phyloP scores from a whole-genome alignment of 164 flowering plant species.

The Berberis vulgaris region DNA sequence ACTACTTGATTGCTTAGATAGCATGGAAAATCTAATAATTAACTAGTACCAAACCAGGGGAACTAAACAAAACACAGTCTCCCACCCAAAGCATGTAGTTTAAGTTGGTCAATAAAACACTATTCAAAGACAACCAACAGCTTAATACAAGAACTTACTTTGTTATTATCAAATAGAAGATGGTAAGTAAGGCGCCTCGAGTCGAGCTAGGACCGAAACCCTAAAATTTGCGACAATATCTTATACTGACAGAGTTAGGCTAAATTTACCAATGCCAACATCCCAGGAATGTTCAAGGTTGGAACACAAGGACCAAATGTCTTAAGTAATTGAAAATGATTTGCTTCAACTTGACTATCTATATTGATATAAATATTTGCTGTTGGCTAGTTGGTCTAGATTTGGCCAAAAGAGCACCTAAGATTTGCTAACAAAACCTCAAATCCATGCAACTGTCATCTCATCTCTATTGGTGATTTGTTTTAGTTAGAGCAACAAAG shows the following conservation, averaged over 20 bases:
- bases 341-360: constrained; percentile 1
- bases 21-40: constrained; percentile 22
- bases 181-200: neutral
- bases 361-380: constrained; percentile 16
- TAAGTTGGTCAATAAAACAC: constrained; percentile 26
- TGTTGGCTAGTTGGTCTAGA: constrained; percentile 19
- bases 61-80: constrained; percentile 37
- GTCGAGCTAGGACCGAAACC: neutral
- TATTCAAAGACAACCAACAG: constrained; percentile 11
- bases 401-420: constrained; percentile 26
- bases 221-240: neutral
- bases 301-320: neutral
- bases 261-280: neutral
- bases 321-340: neutral
- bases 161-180: constrained; percentile 10
- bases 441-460: constrained; percentile 8
- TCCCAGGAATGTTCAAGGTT: neutral
- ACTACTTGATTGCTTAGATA: constrained; percentile 18
- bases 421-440: constrained; percentile 11
- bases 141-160: constrained; percentile 45
- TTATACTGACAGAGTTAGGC: neutral
- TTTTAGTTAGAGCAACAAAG: constrained; percentile 5
- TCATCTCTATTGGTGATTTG: neutral
- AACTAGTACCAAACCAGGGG: constrained; percentile 13
- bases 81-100: constrained; percentile 56